These are phyloP conservation scores for Paraphysoderma sedebokerense DNA, from an alignment of 371 early-diverging fungal species.

Conservation along the genomic window DNA sequence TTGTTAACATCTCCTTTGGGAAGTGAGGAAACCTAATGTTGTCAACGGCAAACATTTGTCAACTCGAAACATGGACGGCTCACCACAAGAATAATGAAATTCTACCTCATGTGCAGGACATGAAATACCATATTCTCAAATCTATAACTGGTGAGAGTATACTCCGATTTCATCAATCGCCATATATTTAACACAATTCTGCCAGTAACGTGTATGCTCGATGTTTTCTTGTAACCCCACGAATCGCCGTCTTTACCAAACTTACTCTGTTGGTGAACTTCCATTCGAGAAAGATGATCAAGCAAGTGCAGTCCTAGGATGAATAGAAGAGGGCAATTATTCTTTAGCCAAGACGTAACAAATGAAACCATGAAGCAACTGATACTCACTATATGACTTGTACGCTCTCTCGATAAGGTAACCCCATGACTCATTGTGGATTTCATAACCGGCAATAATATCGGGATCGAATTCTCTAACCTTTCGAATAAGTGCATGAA, in stretches of 20 bases:
- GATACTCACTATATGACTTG: neutral
- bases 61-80: too few species aligned
- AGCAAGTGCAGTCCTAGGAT: slow-evolving; percentile 23
- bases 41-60: too few species aligned
- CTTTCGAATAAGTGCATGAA: slow-evolving; percentile 24
- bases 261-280: slow-evolving; percentile 6
- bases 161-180: slow-evolving; percentile 55
- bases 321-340: too few species aligned
- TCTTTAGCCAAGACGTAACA: too few species aligned
- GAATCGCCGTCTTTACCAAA: too few species aligned
- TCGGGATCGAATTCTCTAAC: slow-evolving; percentile 61
- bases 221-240: slow-evolving; percentile 46
- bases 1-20: slow-evolving; percentile 27
- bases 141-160: slow-evolving; percentile 53
- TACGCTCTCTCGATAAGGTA: slow-evolving; percentile 49
- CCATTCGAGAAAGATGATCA: slow-evolving; percentile 25
- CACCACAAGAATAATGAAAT: too few species aligned
- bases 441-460: slow-evolving; percentile 66
- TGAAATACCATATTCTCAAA: slow-evolving; percentile 53
- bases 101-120: slow-evolving; percentile 47
- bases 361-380: neutral
- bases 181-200: slow-evolving; percentile 76
- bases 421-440: slow-evolving; percentile 72
- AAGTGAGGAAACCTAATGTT: slow-evolving; percentile 39
- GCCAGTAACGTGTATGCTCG: slow-evolving; percentile 42